A percentile compares a stretch with the other conserved stretches of the same genome.
Evolutionary conservation across 2,329 filamentous ascomycete species (phyloP).

Genomic region (Aureobasidium sp.): DNA sequence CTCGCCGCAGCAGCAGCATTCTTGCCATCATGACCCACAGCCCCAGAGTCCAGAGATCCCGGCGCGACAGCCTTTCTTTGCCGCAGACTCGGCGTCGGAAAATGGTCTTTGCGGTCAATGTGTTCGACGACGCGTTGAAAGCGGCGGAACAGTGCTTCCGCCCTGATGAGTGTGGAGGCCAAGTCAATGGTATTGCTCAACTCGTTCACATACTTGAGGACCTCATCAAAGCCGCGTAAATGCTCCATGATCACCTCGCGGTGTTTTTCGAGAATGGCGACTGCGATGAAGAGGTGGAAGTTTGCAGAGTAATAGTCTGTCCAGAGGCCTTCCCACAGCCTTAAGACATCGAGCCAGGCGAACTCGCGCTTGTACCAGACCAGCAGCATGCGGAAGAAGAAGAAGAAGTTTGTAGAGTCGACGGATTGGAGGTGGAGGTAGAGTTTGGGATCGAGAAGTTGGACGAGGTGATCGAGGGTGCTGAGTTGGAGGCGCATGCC

Average conservation of each 20-base stretch:
- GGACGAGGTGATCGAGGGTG: conserved; percentile 87
- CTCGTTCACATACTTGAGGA: conserved; percentile 97
- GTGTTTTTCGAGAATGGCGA: conserved; percentile 83
- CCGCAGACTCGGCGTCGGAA: conserved; percentile 52
- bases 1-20: background rate
- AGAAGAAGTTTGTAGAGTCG: conserved; percentile 98
- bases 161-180: conserved; percentile 74
- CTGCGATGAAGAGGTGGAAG: conserved; percentile 89
- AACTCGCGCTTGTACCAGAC: conserved; percentile 99
- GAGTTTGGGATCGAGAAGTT: conserved; percentile 92
- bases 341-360: conserved; percentile 75
- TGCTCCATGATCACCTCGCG: conserved; percentile 95
- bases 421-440: conserved; percentile 84
- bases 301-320: conserved; percentile 83
- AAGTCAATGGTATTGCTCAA: conserved; percentile 90
- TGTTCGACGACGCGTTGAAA: conserved; percentile 86
- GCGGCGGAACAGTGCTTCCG: conserved; percentile 78
- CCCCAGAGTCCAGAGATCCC: background rate
- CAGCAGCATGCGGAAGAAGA: conserved; percentile 98
- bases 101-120: conserved; percentile 84
- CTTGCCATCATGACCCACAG: conserved; percentile 1
- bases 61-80: conserved; percentile 18
- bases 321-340: conserved; percentile 90
- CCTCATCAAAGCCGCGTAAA: conserved; percentile 89
- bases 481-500: conserved; percentile 91